Evolutionary conservation across 768 basidiomycete species (phyloP).

Genomic region (Pulveroboletus sp.): DNA sequence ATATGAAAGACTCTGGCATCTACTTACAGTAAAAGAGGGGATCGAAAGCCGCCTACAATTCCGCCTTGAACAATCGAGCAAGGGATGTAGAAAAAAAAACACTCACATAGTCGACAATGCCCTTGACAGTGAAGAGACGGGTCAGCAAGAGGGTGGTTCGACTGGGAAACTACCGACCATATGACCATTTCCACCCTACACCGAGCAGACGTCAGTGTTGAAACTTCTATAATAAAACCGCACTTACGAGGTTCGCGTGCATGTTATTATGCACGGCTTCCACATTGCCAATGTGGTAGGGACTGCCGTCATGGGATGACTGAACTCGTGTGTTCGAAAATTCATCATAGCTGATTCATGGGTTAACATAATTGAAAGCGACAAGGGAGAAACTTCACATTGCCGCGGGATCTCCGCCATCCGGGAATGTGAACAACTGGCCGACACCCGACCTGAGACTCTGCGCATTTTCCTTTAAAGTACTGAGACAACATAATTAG

Average conservation of each 20-base stretch:
- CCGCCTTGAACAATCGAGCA: not conserved
- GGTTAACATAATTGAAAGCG: not conserved
- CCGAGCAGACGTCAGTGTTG: not conserved
- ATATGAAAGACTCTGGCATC: not conserved
- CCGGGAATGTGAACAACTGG: slow-evolving; percentile 18
- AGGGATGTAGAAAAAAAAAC: not conserved
- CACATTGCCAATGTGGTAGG: slow-evolving; percentile 14
- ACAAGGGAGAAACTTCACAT: slow-evolving; percentile 5
- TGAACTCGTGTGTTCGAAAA: slow-evolving; percentile 26
- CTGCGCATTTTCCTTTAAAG: slow-evolving; percentile 13
- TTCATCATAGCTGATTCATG: slow-evolving; percentile 23
- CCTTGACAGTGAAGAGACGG: slow-evolving; percentile 5
- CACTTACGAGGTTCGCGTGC: slow-evolving; percentile 18
- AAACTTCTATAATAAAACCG: not conserved
- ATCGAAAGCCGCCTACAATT: slow-evolving; percentile 21
- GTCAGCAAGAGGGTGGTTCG: not conserved
- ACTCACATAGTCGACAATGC: slow-evolving; percentile 23
- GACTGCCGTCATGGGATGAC: slow-evolving; percentile 15
- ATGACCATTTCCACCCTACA: slow-evolving; percentile 25
- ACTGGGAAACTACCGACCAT: slow-evolving; percentile 18
- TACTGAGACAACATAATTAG: slow-evolving; percentile 3
- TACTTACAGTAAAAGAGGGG: slow-evolving; percentile 26
- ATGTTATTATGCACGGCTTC: slow-evolving; percentile 21
- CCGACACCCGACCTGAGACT: slow-evolving; percentile 17
- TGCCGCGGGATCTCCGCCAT: slow-evolving; percentile 7